Evolutionary conservation across 2,329 filamentous ascomycete genomes (phyloP), one percentile per base, ranked within the genome.

Genomic region (Aphanocladium album): DNA sequence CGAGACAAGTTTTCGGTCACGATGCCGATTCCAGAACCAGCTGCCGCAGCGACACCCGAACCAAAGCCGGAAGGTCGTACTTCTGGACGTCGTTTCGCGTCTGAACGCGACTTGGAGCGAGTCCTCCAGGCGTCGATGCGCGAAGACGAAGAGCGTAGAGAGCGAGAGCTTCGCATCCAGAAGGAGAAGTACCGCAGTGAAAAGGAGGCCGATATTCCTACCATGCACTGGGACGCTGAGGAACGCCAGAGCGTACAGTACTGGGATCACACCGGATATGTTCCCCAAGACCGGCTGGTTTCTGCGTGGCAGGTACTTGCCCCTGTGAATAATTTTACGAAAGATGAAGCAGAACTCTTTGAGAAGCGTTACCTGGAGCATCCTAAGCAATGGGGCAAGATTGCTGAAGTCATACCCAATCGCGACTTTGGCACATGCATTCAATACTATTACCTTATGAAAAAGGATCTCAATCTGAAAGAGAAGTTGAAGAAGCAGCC

Each of bases 361-460:
- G 88, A 92, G 66, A 86, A 88, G 66, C 82, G 85, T 12, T 93
- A 91, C 68, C 80, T 90, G 55, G 88, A 91, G 63, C 84, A 83
- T 61, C 89, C 89, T 0, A 95, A 95, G 79, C 89, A 92, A 69
- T 95, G 89, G 89, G 89, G 89, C 60, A 86, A 85, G 67, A 86
- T 95, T 61, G 88, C 90, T 5, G 85, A 89, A 62, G 80, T 81
- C 25, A 76, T 93, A 6, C 82, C 83, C 0, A 80, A 82, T 33
- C 85, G 90, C 25, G 86, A 89, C 67, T 92, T 91, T 73, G 88
- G 89, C 65, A 84, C 89, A 51, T 91, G 89, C 72, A 95, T 95
- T 66, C 88, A 91, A 70, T 91, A 93, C 72, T 95, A 95, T 74
- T 95, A 95, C 72, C 80, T 90, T 64, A 90, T 88, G 70, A 95